phyloP scores from a whole-genome alignment of 225 moss, liverwort and hornwort genomes.

The Takakia lepidozioides region DNA sequence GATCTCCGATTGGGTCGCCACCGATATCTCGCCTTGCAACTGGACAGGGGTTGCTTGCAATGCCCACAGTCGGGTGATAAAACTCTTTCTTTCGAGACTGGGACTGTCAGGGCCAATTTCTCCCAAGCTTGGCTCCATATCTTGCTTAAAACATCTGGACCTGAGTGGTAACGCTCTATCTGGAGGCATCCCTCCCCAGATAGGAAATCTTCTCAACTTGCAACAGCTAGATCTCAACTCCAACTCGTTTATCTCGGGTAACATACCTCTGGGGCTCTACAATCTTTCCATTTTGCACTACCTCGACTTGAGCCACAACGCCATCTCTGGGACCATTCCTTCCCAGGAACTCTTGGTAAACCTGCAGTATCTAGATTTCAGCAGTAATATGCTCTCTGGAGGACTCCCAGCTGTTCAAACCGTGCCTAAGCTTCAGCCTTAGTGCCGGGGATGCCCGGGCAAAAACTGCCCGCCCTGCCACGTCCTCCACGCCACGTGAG shows the following conservation, averaged over 20 bases:
- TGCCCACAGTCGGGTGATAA: conserved; percentile 28
- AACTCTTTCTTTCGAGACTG: conserved; percentile 27
- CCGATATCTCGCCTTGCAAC: too few species aligned
- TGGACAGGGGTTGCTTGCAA: conserved; percentile 70
- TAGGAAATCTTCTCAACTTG: conserved; percentile 41
- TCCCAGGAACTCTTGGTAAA: too few species aligned
- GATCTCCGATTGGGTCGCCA: too few species aligned
- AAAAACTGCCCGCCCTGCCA: conserved; percentile 24
- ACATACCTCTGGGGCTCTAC: conserved; percentile 22
- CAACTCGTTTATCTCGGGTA: conserved; percentile 29
- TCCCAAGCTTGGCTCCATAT: conserved; percentile 34
- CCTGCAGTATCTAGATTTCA: conserved; percentile 26
- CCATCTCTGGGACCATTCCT: conserved; percentile 29
- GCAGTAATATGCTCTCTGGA: conserved; percentile 27
- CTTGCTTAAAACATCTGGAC: conserved; percentile 44
- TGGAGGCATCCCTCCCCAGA: conserved; percentile 41
- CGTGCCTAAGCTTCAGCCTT: conserved; percentile 11
- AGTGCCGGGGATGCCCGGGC: conserved; percentile 18
- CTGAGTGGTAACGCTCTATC: conserved; percentile 33
- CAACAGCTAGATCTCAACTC: conserved; percentile 51
- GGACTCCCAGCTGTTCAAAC: conserved; percentile 26
- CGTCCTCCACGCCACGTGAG: conserved; percentile 39
- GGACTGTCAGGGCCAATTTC: conserved; percentile 42
- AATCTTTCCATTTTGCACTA: conserved; percentile 21
- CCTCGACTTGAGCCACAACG: conserved; percentile 37